phyloP scores from a whole-genome alignment of 1,139 yeast species.

The Meyerozyma athensensis region DNA sequence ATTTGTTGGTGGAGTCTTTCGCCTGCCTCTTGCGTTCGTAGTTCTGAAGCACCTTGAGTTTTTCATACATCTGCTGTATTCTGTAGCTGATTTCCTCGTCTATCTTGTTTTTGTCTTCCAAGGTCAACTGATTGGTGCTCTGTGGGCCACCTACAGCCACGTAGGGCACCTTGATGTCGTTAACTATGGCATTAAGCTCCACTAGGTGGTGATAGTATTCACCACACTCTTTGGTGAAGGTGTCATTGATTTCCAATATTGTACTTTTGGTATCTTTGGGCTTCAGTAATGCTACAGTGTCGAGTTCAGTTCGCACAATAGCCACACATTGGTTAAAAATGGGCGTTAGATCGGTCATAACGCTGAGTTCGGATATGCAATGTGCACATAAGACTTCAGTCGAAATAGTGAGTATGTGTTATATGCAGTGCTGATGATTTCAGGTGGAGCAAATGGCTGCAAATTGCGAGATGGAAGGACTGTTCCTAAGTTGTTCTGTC shows the following conservation, averaged over 20 bases:
- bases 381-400: not conserved
- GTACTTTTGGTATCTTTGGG: constrained; percentile 6
- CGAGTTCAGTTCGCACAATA: constrained; percentile 33
- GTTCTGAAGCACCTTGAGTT: constrained; percentile 43
- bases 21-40: constrained; percentile 47
- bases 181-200: constrained; percentile 35
- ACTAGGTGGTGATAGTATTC: constrained; percentile 40
- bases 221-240: constrained; percentile 47
- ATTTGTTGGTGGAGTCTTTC: constrained; percentile 13
- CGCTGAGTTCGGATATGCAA: too few relatives aligned
- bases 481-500: too few relatives aligned
- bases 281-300: constrained; percentile 7
- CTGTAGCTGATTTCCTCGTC: constrained; percentile 52
- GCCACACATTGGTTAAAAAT: constrained; percentile 45
- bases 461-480: too few relatives aligned
- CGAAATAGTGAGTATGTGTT: not conserved
- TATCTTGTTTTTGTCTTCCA: constrained; percentile 48
- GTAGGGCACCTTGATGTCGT: constrained; percentile 40
- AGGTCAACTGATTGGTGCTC: constrained; percentile 22
- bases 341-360: constrained; percentile 54
- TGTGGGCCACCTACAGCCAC: constrained; percentile 33
- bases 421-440: too few relatives aligned
- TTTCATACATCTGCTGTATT: constrained; percentile 46
- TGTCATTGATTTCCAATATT: constrained; percentile 33
- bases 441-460: not conserved